Base-by-base conservation (phyloP, 345 rosid species). In the Streptanthus diversifolius region DNA sequence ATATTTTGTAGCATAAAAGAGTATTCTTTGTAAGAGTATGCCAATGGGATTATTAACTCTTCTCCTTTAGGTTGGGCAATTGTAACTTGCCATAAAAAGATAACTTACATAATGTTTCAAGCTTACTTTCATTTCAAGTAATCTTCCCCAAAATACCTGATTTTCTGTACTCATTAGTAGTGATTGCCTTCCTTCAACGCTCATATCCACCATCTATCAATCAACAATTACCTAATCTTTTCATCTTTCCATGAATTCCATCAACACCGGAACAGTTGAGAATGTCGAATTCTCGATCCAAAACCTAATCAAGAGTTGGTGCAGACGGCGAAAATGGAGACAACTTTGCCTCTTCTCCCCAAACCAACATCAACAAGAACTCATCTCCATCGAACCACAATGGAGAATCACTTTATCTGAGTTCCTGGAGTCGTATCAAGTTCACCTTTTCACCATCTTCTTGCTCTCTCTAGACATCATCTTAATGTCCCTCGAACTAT, bases 291-390 rank as follows among this genome's bases (percentile, higher is more conserved):
- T 61, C 43, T 81, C 89, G 0, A 72, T 87, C 40, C 78, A 69
- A 68, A 81, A 69, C 30, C 90, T 88, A 12, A 40, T 76, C 29
- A 85, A 79, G 59, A 81, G 53, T 71, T 83, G 81, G 85, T 14
- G 64, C 62, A 79, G 72, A 54, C 85, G 88, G 49, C 83, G 51
- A 57, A 80, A 78, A 80, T 88, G 95, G 97, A 71, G 84, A 87
- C 67, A 48, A 8, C 37, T 70, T 36, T 80, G 54, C 37, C 8
- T 85, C 19, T 68, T 75, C 33, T 66, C 66, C 29, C 61, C 81
- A 3, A 52, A 44, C 36, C 48, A 48, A n/a, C 74, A 49, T 5
- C 68, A 37, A 21, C 25, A 63, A 36, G 37, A 27, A 5, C 65
- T 68, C 27, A 24, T 2, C 27, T 49, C 51, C 8, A 54, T 18